phyloP scores from a whole-genome alignment of 805 yeast species.

The Priceomyces melissophilus region DNA sequence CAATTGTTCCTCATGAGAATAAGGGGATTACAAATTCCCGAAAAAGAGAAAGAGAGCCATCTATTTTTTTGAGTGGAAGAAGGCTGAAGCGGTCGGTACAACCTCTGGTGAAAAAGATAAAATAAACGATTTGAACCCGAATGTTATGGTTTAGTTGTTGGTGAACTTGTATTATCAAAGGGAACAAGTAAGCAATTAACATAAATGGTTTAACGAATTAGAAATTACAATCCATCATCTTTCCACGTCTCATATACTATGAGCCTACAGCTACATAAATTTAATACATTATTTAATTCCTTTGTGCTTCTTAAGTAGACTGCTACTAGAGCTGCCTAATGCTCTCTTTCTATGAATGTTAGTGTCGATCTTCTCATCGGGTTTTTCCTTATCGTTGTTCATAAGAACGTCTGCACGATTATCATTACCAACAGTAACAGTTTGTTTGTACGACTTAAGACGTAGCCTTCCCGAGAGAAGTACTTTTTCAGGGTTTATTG shows the following conservation, averaged over 20 bases:
- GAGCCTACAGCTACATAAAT: background rate
- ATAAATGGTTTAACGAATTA: no score
- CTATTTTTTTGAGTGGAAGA: constrained; percentile 13
- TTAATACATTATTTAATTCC: constrained; percentile 3
- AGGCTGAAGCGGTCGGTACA: constrained; percentile 1
- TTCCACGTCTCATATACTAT: no score
- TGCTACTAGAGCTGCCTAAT: constrained; percentile 20
- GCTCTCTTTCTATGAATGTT: constrained; percentile 21
- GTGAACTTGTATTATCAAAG: no score
- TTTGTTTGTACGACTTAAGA: constrained; percentile 72
- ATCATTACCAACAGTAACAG: constrained; percentile 51
- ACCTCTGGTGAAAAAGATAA: background rate
- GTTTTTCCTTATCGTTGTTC: constrained; percentile 17
- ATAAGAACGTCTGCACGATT: constrained; percentile 25
- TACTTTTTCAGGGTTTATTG: constrained; percentile 59
- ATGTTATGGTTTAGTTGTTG: no score
- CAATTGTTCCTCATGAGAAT: background rate
- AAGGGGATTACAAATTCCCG: constrained; percentile 1
- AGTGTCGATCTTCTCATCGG: constrained; percentile 11
- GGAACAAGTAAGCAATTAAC: no score
- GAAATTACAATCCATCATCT: no score
- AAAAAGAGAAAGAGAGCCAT: constrained; percentile 12
- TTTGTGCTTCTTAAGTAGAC: constrained; percentile 21
- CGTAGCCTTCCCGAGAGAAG: constrained; percentile 74
- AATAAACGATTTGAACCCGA: background rate